Conservation (phyloP, 257 asterid species). For the Coffea eugenioides region DNA sequence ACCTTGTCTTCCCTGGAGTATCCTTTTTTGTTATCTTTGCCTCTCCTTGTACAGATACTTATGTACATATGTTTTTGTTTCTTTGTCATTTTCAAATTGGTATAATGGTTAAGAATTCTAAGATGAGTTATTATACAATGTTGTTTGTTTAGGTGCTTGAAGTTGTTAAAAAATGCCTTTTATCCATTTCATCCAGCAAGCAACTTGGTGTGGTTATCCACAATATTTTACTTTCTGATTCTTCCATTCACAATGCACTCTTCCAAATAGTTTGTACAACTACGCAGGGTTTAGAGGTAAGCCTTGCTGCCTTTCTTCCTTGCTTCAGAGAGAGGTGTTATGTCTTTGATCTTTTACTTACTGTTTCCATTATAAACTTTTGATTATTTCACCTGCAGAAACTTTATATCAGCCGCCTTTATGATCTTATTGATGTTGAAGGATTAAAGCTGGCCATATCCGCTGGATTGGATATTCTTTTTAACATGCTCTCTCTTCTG, state of each 20-base stretch:
- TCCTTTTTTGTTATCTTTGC: background rate
- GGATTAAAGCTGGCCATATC: slow-evolving; percentile 72
- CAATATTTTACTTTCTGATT: slow-evolving; percentile 67
- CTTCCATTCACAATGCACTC: slow-evolving; percentile 77
- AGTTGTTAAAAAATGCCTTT: slow-evolving; percentile 69
- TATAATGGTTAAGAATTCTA: background rate
- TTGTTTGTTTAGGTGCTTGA: slow-evolving; percentile 62
- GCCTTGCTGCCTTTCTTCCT: slow-evolving; percentile 21
- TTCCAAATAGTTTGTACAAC: slow-evolving; percentile 83
- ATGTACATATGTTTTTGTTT: background rate
- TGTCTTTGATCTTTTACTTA: slow-evolving; percentile 22
- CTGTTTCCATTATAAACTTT: background rate
- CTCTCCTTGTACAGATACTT: background rate
- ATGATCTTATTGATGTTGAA: slow-evolving; percentile 75
- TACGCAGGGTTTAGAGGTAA: slow-evolving; percentile 75
- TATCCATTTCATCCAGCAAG: slow-evolving; percentile 40
- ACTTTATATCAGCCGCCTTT: slow-evolving; percentile 67
- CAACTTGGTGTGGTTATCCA: slow-evolving; percentile 58
- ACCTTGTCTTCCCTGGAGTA: too few relatives aligned
- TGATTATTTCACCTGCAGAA: slow-evolving; percentile 40
- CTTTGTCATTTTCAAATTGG: background rate
- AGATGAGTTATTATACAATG: background rate
- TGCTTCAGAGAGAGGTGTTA: background rate
- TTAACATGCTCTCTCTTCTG: slow-evolving; percentile 50
- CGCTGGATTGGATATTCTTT: slow-evolving; percentile 70